phyloP scores from a whole-genome alignment of 2,329 filamentous ascomycete species.

The Diaporthe caulivora region DNA sequence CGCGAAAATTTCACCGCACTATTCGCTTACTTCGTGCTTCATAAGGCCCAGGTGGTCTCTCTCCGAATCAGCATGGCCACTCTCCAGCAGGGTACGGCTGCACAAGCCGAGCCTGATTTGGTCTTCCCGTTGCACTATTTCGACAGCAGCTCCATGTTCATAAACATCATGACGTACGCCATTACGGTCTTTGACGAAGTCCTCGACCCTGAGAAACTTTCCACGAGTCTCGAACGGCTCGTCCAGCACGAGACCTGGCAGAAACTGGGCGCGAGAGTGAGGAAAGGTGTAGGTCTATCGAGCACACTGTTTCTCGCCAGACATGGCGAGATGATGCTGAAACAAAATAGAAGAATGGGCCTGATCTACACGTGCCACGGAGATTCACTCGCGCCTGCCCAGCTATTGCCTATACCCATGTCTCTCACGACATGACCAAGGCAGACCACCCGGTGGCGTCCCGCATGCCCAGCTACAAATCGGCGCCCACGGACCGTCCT shows the following conservation, averaged over 20 bases:
- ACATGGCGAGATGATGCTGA: background rate
- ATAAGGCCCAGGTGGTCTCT: background rate
- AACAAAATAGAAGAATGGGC: conserved; percentile 2
- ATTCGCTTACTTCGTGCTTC: no score
- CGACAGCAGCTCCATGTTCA: conserved; percentile 42
- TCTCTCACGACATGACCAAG: conserved; percentile 45
- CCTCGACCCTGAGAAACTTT: conserved; percentile 43
- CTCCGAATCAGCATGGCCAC: background rate
- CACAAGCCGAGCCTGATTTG: conserved; percentile 22
- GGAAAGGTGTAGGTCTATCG: conserved; percentile 31
- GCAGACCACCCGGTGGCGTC: conserved; percentile 51
- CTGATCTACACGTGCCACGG: conserved; percentile 21
- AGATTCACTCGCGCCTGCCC: conserved; percentile 51
- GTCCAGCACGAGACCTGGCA: conserved; percentile 43
- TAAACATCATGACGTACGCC: conserved; percentile 42
- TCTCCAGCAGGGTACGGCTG: background rate
- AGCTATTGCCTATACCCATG: conserved; percentile 51
- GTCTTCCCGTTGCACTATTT: conserved; percentile 43
- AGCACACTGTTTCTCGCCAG: background rate
- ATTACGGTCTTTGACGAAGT: conserved; percentile 43
- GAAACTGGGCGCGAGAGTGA: conserved; percentile 43
- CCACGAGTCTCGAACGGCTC: conserved; percentile 42
- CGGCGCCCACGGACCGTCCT: conserved; percentile 41
- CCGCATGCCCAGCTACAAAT: conserved; percentile 44
- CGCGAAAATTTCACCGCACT: background rate